A percentile compares a stretch with the other conserved stretches of the same genome.
phyloP scores from a whole-genome alignment of 257 asterid species.

The Prunella vulgaris region DNA sequence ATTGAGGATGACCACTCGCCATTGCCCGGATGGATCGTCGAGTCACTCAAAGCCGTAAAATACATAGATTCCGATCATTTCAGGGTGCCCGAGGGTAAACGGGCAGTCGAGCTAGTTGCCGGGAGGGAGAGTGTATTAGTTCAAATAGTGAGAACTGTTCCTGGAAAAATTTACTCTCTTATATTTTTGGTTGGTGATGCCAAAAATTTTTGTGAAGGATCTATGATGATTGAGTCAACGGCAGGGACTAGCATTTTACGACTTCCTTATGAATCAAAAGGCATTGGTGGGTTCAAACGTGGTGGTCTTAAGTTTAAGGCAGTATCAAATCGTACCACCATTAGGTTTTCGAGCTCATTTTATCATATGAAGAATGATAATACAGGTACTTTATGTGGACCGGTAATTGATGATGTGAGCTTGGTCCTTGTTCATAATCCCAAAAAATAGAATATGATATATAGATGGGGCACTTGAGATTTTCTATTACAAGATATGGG shows the following conservation, averaged over 20 bases:
- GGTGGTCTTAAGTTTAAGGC: constrained; percentile 57
- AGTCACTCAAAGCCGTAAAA: constrained; percentile 79
- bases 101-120: constrained; percentile 66
- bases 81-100: constrained; percentile 54
- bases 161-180: constrained; percentile 40
- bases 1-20: constrained; percentile 82
- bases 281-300: constrained; percentile 55
- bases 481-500: neutral
- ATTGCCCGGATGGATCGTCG: constrained; percentile 75
- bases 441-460: neutral
- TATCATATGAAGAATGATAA: constrained; percentile 69
- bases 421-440: constrained; percentile 37
- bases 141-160: constrained; percentile 43
- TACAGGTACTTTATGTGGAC: constrained; percentile 76
- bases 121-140: constrained; percentile 72
- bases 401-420: constrained; percentile 70
- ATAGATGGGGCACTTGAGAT: neutral
- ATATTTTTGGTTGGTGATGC: constrained; percentile 65
- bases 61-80: constrained; percentile 71
- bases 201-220: constrained; percentile 58
- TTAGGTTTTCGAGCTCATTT: constrained; percentile 62
- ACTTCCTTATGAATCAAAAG: constrained; percentile 54
- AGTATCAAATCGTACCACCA: constrained; percentile 30
- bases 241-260: constrained; percentile 41
- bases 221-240: constrained; percentile 62